Percentiles rank a stretch among this genome's conserved stretches.
These are phyloP conservation scores for Dactylonectria macrodidyma DNA, from an alignment of 2,329 filamentous ascomycete species.

Conservation along the genomic window DNA sequence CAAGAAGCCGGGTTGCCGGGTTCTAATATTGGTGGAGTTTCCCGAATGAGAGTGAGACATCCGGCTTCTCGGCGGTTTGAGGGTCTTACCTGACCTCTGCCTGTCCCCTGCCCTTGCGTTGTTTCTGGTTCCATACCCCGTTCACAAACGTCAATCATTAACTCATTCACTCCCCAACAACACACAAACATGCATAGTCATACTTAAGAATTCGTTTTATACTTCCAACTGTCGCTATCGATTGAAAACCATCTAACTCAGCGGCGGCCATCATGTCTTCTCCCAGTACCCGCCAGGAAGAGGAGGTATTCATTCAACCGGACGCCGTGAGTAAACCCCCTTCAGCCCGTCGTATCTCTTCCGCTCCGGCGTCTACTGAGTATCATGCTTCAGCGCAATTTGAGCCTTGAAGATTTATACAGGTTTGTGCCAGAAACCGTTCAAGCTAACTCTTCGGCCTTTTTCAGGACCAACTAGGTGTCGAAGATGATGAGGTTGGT, in stretches of 20 bases:
- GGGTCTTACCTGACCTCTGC: neutral
- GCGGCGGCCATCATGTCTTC: constrained; percentile 11
- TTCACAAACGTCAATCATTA: neutral
- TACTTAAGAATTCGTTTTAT: neutral
- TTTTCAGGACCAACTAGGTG: constrained; percentile 27
- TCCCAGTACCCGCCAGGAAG: constrained; percentile 25
- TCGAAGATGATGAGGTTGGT: constrained; percentile 41
- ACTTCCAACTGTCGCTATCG: neutral
- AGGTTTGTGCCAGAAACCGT: constrained; percentile 1
- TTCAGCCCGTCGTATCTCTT: neutral
- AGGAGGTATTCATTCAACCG: constrained; percentile 35
- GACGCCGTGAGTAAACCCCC: constrained; percentile 25
- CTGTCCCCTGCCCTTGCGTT: neutral
- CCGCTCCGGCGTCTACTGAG: constrained; percentile 12
- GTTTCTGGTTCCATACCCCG: neutral
- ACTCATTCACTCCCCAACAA: neutral
- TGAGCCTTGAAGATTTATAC: constrained; percentile 7
- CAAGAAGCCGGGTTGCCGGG: constrained; percentile 10
- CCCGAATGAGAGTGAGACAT: constrained; percentile 9
- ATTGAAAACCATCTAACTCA: no score
- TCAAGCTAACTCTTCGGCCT: constrained; percentile 16
- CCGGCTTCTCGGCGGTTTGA: neutral
- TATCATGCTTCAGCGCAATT: neutral
- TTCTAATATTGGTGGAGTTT: constrained; percentile 3
- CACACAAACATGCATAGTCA: neutral